Conservation (phyloP, 2,329 filamentous ascomycete genomes). For the Aspergillus clavatus region DNA sequence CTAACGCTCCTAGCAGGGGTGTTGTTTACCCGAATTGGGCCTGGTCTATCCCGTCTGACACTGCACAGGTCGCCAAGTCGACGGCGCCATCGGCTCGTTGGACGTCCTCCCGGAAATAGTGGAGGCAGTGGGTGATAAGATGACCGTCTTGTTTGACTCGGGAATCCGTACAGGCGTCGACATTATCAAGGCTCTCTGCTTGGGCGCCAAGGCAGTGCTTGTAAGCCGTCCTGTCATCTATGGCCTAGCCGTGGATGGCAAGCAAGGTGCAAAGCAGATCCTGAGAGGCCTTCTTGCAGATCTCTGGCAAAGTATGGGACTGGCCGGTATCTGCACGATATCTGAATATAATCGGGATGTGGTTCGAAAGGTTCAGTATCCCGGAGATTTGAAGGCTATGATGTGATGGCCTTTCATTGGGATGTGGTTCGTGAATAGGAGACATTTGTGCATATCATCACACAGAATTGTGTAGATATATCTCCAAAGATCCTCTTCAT, state of each 20-base stretch:
- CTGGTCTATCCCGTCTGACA: background rate
- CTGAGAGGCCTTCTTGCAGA: conserved; percentile 50
- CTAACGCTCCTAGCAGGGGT: no score
- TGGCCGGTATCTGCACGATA: conserved; percentile 46
- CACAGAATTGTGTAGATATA: no score
- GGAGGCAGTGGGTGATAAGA: conserved; percentile 51
- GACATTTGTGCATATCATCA: background rate
- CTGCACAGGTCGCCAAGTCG: conserved; percentile 42
- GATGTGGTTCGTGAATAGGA: background rate
- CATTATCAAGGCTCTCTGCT: conserved; percentile 48
- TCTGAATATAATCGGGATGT: conserved; percentile 30
- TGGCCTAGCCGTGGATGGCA: conserved; percentile 52
- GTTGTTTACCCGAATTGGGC: no score
- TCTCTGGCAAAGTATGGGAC: conserved; percentile 53
- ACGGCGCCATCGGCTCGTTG: conserved; percentile 48
- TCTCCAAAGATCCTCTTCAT: no score
- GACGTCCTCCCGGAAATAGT: conserved; percentile 57
- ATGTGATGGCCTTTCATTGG: conserved; percentile 19
- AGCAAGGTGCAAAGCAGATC: conserved; percentile 51
- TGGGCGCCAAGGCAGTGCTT: conserved; percentile 56
- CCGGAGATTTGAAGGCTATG: conserved; percentile 32
- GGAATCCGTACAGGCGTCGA: conserved; percentile 49
- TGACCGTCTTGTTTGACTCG: conserved; percentile 49
- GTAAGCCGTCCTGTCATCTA: conserved; percentile 57
- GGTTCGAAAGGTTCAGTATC: conserved; percentile 33